Percentiles rank a stretch among this genome's conserved stretches.
Evolutionary conservation across 371 early-diverging fungal genomes (phyloP).

Genomic region (Mortierella sp.): DNA sequence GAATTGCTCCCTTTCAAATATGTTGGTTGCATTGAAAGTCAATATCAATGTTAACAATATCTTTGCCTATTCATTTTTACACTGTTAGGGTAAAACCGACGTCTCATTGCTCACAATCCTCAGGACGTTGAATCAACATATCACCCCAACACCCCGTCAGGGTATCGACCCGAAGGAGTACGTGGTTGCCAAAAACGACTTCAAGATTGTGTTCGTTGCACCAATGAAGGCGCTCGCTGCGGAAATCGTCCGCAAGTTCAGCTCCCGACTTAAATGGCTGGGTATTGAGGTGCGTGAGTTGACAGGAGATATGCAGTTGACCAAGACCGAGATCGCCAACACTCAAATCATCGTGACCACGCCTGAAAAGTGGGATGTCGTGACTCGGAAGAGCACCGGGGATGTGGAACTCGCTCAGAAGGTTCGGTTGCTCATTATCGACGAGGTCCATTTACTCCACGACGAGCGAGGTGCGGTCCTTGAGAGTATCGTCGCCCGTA

Average conservation of each 20-base stretch:
- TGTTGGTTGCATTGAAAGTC: neutral
- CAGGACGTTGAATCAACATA: slow-evolving; percentile 81
- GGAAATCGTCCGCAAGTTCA: slow-evolving; percentile 96
- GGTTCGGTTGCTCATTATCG: slow-evolving; percentile 91
- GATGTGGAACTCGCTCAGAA: slow-evolving; percentile 93
- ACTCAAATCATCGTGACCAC: slow-evolving; percentile 99
- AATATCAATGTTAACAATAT: slow-evolving; percentile 4
- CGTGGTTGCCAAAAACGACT: slow-evolving; percentile 82
- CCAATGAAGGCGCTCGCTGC: slow-evolving; percentile 99
- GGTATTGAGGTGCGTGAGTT: slow-evolving; percentile 92
- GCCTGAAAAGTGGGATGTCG: slow-evolving; percentile 99
- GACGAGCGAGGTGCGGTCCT: slow-evolving; percentile 99
- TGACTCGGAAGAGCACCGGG: slow-evolving; percentile 96
- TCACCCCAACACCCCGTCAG: slow-evolving; percentile 62
- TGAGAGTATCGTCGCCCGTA: slow-evolving; percentile 98
- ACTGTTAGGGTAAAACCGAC: slow-evolving; percentile 97
- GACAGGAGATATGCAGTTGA: slow-evolving; percentile 98
- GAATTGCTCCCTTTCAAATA: no score
- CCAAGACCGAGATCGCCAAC: slow-evolving; percentile 89
- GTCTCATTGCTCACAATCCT: slow-evolving; percentile 96
- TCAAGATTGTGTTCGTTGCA: slow-evolving; percentile 99
- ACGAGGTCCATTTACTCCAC: slow-evolving; percentile 99
- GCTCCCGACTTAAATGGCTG: slow-evolving; percentile 85
- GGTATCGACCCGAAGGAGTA: slow-evolving; percentile 80
- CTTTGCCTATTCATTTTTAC: neutral